A percentile compares a stretch with the other conserved stretches of the same genome.
Conservation (phyloP, 805 yeast genomes). For the Candida dajiaensis region DNA sequence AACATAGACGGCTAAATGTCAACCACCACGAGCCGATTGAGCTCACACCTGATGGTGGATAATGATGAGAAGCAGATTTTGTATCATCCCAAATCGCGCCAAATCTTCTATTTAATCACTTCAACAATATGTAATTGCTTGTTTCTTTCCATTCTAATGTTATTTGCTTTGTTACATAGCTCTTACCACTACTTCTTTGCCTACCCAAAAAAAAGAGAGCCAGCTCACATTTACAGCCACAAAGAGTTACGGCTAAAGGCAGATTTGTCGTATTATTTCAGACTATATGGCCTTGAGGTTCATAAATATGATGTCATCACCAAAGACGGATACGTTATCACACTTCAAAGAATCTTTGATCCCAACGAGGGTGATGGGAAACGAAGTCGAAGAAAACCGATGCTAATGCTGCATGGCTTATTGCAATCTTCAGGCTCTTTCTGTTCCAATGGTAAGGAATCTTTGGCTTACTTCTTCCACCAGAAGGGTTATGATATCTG, state of each 20-base stretch:
- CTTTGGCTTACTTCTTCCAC: conserved; percentile 56
- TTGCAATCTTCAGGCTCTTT: conserved; percentile 84
- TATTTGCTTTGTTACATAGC: conserved; percentile 10
- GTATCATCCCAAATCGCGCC: not conserved
- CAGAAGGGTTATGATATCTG: conserved; percentile 75
- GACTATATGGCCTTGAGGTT: conserved; percentile 52
- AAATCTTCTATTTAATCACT: conserved; percentile 6
- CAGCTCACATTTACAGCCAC: conserved; percentile 8
- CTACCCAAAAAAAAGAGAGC: conserved; percentile 10
- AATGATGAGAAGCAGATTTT: not conserved
- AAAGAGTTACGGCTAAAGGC: conserved; percentile 36
- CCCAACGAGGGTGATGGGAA: conserved; percentile 27
- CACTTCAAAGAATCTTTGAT: conserved; percentile 55
- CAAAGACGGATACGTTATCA: conserved; percentile 72
- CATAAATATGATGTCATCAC: conserved; percentile 59
- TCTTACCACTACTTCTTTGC: not conserved
- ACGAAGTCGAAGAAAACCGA: conserved; percentile 44
- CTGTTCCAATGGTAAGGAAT: conserved; percentile 74
- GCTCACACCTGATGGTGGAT: not conserved
- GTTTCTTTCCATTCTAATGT: conserved; percentile 11
- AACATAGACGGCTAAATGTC: not conserved
- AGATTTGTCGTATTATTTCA: conserved; percentile 64
- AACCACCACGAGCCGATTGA: not conserved
- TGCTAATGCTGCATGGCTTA: conserved; percentile 79
- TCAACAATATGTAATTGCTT: conserved; percentile 11